phyloP scores from a whole-genome alignment of 1,284 basidiomycete species.

The Amylostereum chailletii region DNA sequence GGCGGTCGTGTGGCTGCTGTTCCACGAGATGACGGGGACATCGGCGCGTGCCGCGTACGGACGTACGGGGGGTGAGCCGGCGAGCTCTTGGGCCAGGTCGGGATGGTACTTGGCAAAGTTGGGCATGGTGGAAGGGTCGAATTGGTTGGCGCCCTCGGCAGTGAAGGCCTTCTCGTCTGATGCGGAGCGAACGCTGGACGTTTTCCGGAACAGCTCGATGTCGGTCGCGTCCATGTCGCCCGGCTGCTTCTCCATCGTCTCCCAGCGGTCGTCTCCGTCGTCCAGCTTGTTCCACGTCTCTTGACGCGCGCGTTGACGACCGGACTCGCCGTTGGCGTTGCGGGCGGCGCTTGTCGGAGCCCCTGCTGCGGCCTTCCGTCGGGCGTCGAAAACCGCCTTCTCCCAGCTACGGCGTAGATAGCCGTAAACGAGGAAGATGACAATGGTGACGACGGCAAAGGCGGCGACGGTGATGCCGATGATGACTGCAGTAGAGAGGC shows the following conservation, averaged over 20 bases:
- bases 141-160: constrained; percentile 23
- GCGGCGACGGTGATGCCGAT: constrained; percentile 25
- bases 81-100: constrained; percentile 42
- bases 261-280: constrained; percentile 15
- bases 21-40: constrained; percentile 41
- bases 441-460: constrained; percentile 18
- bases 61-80: constrained; percentile 27
- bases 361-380: constrained; percentile 8
- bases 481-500: constrained; percentile 21
- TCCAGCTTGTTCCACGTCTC: constrained; percentile 16
- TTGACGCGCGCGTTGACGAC: constrained; percentile 13
- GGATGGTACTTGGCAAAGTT: constrained; percentile 41
- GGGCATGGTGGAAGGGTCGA: constrained; percentile 26
- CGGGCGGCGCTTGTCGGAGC: constrained; percentile 2
- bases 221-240: constrained; percentile 19
- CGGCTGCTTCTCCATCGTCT: constrained; percentile 11
- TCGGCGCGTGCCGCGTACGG: constrained; percentile 33
- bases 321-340: constrained; percentile 14
- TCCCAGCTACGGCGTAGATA: constrained; percentile 5
- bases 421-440: constrained; percentile 20
- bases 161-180: constrained; percentile 20
- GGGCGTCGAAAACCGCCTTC: constrained; percentile 6
- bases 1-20: constrained; percentile 34
- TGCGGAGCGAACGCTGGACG: constrained; percentile 42
- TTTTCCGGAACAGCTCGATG: constrained; percentile 56